These are phyloP conservation scores for Alternaria postmessia DNA, from an alignment of 2,329 filamentous ascomycete genomes.

Conservation along the genomic window DNA sequence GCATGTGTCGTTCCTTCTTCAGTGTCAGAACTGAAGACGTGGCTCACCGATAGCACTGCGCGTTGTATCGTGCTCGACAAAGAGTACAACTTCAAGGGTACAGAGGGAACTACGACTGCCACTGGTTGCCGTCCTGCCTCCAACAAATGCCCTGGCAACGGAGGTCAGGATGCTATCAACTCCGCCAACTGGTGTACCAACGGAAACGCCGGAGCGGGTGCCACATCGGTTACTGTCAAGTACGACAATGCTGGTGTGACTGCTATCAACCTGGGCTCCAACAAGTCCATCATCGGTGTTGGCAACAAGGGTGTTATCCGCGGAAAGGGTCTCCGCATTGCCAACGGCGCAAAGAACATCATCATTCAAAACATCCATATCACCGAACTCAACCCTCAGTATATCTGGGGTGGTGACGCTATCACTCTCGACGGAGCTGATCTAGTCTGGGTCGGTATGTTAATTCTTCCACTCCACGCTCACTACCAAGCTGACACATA, in stretches of 20 bases:
- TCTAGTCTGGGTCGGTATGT: constrained; percentile 43
- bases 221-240: constrained; percentile 24
- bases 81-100: constrained; percentile 32
- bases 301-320: constrained; percentile 49
- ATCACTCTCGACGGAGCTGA: constrained; percentile 43
- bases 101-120: constrained; percentile 29
- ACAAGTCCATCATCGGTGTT: constrained; percentile 54
- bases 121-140: constrained; percentile 52
- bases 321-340: constrained; percentile 24
- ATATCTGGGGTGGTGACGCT: constrained; percentile 51
- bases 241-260: constrained; percentile 41
- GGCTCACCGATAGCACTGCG: constrained; percentile 39
- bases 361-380: constrained; percentile 53
- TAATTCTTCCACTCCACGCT: not conserved
- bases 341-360: constrained; percentile 38
- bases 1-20: constrained; percentile 18
- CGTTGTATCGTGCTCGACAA: constrained; percentile 50
- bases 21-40: constrained; percentile 27
- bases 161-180: constrained; percentile 67
- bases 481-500: not conserved
- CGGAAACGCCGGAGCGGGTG: constrained; percentile 14
- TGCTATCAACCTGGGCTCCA: constrained; percentile 44
- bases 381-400: constrained; percentile 49
- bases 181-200: constrained; percentile 40
- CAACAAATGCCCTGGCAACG: constrained; percentile 54